phyloP scores from a whole-genome alignment of 2,329 filamentous ascomycete genomes.

The Davidsoniella neocaledoniae region DNA sequence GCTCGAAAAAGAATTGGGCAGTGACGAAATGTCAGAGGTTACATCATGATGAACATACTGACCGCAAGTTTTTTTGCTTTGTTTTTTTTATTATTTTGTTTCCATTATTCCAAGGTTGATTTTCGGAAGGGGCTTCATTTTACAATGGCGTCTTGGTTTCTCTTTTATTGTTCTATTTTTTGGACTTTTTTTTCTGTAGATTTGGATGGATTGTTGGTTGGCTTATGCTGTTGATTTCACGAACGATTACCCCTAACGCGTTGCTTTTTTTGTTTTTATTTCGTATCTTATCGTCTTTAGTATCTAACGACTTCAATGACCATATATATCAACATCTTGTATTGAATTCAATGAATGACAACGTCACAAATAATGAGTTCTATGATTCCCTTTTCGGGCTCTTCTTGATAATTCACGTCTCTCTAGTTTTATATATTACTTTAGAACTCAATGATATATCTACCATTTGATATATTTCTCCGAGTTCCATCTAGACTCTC shows the following conservation, averaged over 20 bases:
- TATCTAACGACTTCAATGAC: conserved; percentile 9
- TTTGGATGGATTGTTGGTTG: too few relatives aligned
- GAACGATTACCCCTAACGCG: too few relatives aligned
- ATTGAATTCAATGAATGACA: too few relatives aligned
- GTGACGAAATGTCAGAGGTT: conserved; percentile 29
- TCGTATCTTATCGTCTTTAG: conserved; percentile 11
- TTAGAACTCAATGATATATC: neutral
- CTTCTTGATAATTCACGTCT: neutral
- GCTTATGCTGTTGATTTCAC: neutral
- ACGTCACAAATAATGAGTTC: too few relatives aligned
- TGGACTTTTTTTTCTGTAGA: neutral
- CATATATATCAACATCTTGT: too few relatives aligned
- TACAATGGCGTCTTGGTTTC: neutral
- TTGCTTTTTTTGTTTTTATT: conserved; percentile 14
- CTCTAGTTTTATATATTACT: too few relatives aligned
- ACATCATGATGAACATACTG: too few relatives aligned
- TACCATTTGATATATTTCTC: neutral
- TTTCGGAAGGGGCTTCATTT: too few relatives aligned
- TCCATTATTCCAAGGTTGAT: neutral
- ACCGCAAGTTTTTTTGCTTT: neutral
- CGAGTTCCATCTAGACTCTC: neutral
- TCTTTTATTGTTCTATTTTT: neutral
- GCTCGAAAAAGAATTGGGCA: conserved; percentile 69
- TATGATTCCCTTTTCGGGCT: too few relatives aligned
- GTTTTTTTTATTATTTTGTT: neutral